Percentiles rank a stretch among this genome's conserved stretches.
Evolutionary conservation across 805 yeast genomes (phyloP).

Genomic region (Monosporozyma solicola): DNA sequence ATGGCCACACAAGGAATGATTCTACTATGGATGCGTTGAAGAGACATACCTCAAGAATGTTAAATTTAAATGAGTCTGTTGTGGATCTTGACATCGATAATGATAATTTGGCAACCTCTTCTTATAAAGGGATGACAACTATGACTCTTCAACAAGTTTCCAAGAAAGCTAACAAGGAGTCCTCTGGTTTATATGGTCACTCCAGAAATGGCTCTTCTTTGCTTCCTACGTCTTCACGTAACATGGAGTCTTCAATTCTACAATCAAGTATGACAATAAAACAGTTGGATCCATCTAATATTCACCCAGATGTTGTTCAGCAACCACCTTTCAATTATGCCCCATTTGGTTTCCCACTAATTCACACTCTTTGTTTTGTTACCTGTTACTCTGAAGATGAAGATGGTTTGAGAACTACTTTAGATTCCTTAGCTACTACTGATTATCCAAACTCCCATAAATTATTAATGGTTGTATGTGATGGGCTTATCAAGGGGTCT

Average conservation of each 20-base stretch:
- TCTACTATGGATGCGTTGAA: conserved; percentile 30
- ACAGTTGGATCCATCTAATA: conserved; percentile 47
- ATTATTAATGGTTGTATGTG: conserved; percentile 79
- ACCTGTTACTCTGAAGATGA: conserved; percentile 95
- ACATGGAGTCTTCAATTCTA: conserved; percentile 3
- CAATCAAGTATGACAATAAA: conserved; percentile 21
- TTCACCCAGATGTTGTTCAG: conserved; percentile 74
- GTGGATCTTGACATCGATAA: conserved; percentile 4
- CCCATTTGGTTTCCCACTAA: conserved; percentile 76
- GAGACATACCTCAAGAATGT: conserved; percentile 31
- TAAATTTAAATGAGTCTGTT: conserved; percentile 10
- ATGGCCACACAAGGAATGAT: conserved; percentile 1
- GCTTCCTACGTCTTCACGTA: conserved; percentile 5
- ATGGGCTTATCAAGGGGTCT: conserved; percentile 89
- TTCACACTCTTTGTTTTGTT: conserved; percentile 65
- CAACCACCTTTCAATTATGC: conserved; percentile 86
- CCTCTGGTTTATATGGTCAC: background rate
- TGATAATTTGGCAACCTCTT: background rate
- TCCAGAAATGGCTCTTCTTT: conserved; percentile 8
- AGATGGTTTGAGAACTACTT: conserved; percentile 73
- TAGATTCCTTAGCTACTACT: conserved; percentile 87
- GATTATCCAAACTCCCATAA: conserved; percentile 95
- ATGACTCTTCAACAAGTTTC: conserved; percentile 57
- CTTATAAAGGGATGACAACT: conserved; percentile 35
- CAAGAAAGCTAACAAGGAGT: conserved; percentile 1